Evolutionary conservation across 2,329 filamentous ascomycete species (phyloP), one percentile per base, ranked within the genome.

Genomic region (Alternaria ventricosa): DNA sequence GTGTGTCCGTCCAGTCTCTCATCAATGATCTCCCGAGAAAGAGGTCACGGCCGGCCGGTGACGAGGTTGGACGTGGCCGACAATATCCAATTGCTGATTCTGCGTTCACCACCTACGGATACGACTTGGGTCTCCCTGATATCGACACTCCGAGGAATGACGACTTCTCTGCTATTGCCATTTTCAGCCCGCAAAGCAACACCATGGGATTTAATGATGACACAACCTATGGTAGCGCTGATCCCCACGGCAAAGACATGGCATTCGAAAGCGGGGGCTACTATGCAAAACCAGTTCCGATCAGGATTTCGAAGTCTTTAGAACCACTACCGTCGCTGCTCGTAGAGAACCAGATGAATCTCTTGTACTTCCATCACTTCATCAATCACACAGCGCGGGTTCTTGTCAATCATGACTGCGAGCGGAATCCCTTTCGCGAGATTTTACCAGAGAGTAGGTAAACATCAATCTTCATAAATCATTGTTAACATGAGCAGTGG

Each of bases 341-440:
- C 28, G 80, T 87, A 46, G 87, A 90, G 41, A 94, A 93, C 70
- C 90, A 89, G 1, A 95, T 95, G 87, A 95, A 96, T 72, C 79
- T 96, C 65, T 84, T 96, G 69, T 90, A 90, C 71, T 90, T 90
- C 68, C 88, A 91, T 74, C 88, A 90, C 71, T 90, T 96, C 74
- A 84, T 96, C 63, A 92, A 94, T 71, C 91, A 96, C 77, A 96
- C 92, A 4, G 92, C 92, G 8, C 87, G 88, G 63, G 89, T 89
- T 69, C 77, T 88, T 59, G 85, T 88, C 3, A 86, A 87, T 2
- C 87, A 90, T 71, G 87, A 90, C 71, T 90, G 87, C 72, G 82
- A 84, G 58, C 82, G 87, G 59, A 89, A 88, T 74, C 84, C 86
- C 1, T 89, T 90, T 70, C 84, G 87, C 25, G 85, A 84, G 6